These are phyloP conservation scores for Fraxinus platypoda DNA, from an alignment of 305 asterid genomes.

Conservation along the genomic window DNA sequence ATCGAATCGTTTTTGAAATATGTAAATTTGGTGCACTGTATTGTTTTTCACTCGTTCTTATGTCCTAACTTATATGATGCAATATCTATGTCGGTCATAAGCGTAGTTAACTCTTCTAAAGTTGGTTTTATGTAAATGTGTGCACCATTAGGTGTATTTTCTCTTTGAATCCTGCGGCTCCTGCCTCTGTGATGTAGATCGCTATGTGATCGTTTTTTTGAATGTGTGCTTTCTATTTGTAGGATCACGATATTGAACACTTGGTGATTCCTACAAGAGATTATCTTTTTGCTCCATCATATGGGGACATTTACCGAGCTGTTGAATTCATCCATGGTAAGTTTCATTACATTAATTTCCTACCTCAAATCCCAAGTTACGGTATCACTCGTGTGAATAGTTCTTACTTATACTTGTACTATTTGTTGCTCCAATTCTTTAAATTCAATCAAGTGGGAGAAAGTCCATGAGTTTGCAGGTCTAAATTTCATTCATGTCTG, in stretches of 20 bases:
- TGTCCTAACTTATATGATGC: not conserved
- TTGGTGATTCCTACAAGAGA: slow-evolving; percentile 92
- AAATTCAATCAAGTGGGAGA: not conserved
- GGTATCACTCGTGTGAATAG: not conserved
- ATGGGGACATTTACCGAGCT: slow-evolving; percentile 65
- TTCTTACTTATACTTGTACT: not conserved
- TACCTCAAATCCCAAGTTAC: not conserved
- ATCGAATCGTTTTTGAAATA: not conserved
- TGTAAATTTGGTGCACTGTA: too few relatives aligned
- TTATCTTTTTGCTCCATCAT: slow-evolving; percentile 88
- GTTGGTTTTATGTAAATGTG: not conserved
- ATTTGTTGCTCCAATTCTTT: not conserved
- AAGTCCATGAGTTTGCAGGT: not conserved
- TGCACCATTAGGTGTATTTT: not conserved
- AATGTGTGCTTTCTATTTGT: slow-evolving; percentile 15
- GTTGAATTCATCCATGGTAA: slow-evolving; percentile 77
- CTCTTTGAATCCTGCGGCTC: not conserved
- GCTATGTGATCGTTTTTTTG: not conserved
- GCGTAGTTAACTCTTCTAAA: not conserved
- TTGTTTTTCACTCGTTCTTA: not conserved
- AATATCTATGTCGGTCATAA: not conserved
- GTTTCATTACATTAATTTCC: slow-evolving; percentile 4
- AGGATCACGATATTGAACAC: slow-evolving; percentile 74
- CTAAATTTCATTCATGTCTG: not conserved
- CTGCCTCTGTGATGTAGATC: not conserved